Evolutionary conservation across 2,329 filamentous ascomycete genomes (phyloP), one percentile per base, ranked within the genome.

Genomic region (Trichoderma guizhouense): DNA sequence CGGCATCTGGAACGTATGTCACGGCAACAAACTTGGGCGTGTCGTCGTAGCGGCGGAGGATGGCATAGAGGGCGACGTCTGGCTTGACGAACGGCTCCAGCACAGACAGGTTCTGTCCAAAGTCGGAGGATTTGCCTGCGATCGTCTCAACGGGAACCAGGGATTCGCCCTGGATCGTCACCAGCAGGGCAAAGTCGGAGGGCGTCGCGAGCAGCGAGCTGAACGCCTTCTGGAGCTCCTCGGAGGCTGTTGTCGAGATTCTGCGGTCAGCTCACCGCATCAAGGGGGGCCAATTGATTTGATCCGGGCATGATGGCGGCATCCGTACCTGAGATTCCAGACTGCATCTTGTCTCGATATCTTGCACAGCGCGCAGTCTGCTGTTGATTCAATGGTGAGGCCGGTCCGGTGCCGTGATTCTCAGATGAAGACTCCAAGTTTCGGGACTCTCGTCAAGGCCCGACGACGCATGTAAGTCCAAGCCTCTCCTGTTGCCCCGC

Each of bases 1-100:
- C 93, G 1, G 88, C 79, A 81, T 95, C 92, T 30, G 93, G 93
- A 7, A 96, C 90, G 80, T 94, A 96, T 43, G 92, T 94, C 43
- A 95, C 84, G 60, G 91, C 92, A 30, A 92, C 83, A 74, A 94
- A 89, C 74, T 81, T 82, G n/a, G 87, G 88, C 4, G 84, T 81
- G 47, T 81, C 79, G 66, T 89, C 85, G 79, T 91, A 86, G 70
- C 91, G 90, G 63, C 92, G 91, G 55, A 96, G 88, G 77, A 96
- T 88, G 76, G 93, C 86, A 83, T 95, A 96, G 60, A 92, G 86
- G 0, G 93, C 90, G 71, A 87, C 86, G 75, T 90, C 89, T 72
- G 89, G 85, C 77, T 89, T 87, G 75, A 95, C 84, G 79, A 92
- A 87, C 11, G 88, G 83, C 68, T 87, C 81, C 21, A 96, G 86